phyloP scores from a whole-genome alignment of 208 protist species.

The Jaenimonas drosophilae region DNA sequence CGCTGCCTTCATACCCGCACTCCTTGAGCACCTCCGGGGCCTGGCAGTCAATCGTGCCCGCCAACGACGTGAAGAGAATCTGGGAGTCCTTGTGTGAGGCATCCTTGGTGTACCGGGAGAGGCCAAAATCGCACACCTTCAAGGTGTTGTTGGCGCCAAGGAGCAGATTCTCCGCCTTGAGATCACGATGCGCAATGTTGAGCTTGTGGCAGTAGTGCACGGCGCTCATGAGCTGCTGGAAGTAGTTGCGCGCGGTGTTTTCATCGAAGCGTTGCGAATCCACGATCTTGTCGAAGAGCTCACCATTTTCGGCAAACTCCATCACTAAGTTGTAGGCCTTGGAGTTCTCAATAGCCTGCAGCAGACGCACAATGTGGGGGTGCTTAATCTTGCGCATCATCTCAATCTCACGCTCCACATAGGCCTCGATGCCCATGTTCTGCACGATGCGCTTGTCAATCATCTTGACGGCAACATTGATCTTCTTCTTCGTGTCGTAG shows the following conservation, averaged over 20 bases:
- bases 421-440: conserved; percentile 47
- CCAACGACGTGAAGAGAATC: conserved; percentile 73
- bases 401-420: conserved; percentile 94
- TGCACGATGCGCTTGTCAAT: conserved; percentile 79
- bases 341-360: conserved; percentile 94
- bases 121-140: conserved; percentile 90
- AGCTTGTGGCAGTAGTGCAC: conserved; percentile 89
- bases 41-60: conserved; percentile 86
- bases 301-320: conserved; percentile 96
- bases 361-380: conserved; percentile 87
- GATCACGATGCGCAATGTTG: conserved; percentile 89
- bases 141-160: conserved; percentile 71
- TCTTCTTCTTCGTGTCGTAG: conserved; percentile 62
- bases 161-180: conserved; percentile 92
- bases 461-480: conserved; percentile 87
- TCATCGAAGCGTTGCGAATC: conserved; percentile 79
- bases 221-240: conserved; percentile 87
- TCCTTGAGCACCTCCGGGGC: conserved; percentile 85
- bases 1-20: conserved; percentile 87
- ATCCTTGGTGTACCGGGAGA: conserved; percentile 85
- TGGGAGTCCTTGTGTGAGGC: conserved; percentile 43
- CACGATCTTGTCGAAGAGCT: conserved; percentile 97
- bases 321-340: conserved; percentile 97
- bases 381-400: conserved; percentile 96
- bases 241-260: conserved; percentile 72